Evolutionary conservation across 202 grass and related monocot genomes (phyloP), one percentile per base, ranked within the genome.

Genomic region (Thinopyrum obtusiflorum): DNA sequence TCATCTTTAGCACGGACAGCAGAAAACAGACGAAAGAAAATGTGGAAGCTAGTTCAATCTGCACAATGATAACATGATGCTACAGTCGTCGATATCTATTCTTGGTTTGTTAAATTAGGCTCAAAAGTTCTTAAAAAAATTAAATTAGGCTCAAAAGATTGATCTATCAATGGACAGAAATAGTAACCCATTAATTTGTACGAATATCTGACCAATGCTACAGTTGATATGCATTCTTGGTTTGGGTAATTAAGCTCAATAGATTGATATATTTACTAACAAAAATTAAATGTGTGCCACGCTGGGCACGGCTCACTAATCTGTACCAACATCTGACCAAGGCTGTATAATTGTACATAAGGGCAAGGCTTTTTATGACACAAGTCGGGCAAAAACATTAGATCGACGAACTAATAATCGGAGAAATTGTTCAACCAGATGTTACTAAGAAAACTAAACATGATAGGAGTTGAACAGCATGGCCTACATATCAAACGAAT

Each of bases 1-100:
- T 13, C 8, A 14, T 69, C 1, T 84, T 76, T 31, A 87, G 66
- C 20, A 87, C 42, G 4, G 72, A 76, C 35, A 76, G 15, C 77
- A 44, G 77, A 62, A 35, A 73, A 71, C n/a, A 67, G 13, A 10
- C 3, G 8, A 47, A 1, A 1, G 46, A 40, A 59, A 10, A 60
- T 4, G 31, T 13, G 10, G 17, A 29, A 31, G 9, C 74, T 4
- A 24, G 40, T 20, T 59, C 57, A 36, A 74, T 62, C 57, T 7
- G 24, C 24, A 39, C 3, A 61, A 65, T 24, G 68, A 68, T 42
- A 37, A 0, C 11, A 63, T 0, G n/a, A 53, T 36, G 60, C 17
- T 36, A 12, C 26, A 33, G 3, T 53, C 23, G 3, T 53, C 23
- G 42, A 51, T 31, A 75, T 51, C 0, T 12, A 20, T 55, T 6